A percentile compares a stretch with the other conserved stretches of the same genome.
Evolutionary conservation across 2,329 filamentous ascomycete species (phyloP).

Genomic region (Aureobasidium sp.): DNA sequence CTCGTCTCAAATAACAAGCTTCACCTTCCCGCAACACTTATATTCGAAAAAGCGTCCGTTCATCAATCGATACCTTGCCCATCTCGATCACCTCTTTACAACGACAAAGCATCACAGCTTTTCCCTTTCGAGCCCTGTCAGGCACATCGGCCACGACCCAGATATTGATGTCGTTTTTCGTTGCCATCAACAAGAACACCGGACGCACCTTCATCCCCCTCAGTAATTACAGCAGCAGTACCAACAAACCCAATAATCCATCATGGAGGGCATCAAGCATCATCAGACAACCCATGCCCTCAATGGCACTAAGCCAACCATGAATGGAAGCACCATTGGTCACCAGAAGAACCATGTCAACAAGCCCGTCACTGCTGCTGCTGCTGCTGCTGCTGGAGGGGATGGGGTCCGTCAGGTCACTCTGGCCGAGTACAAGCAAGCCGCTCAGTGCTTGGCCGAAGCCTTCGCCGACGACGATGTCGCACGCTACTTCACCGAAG

Average conservation of each 20-base stretch:
- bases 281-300: slow-evolving; percentile 21
- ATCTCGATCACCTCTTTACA: background rate
- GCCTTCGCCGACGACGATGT: slow-evolving; percentile 71
- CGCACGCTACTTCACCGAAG: slow-evolving; percentile 66
- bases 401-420: slow-evolving; percentile 56
- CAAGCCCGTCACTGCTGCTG: slow-evolving; percentile 7
- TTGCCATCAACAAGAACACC: slow-evolving; percentile 38
- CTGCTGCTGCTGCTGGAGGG: slow-evolving; percentile 25
- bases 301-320: slow-evolving; percentile 29
- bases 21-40: background rate
- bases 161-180: slow-evolving; percentile 29
- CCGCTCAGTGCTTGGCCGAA: slow-evolving; percentile 64
- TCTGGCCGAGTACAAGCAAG: slow-evolving; percentile 63
- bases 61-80: background rate
- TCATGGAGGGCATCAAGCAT: slow-evolving; percentile 39
- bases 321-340: slow-evolving; percentile 25
- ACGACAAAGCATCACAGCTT: background rate
- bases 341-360: background rate
- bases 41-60: background rate
- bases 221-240: slow-evolving; percentile 34
- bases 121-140: background rate
- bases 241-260: slow-evolving; percentile 32
- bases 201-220: slow-evolving; percentile 42
- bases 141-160: background rate
- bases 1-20: background rate